Evolutionary conservation across 495 filamentous ascomycete genomes (phyloP), one percentile per base, ranked within the genome.

Genomic region (Niebla homalea): DNA sequence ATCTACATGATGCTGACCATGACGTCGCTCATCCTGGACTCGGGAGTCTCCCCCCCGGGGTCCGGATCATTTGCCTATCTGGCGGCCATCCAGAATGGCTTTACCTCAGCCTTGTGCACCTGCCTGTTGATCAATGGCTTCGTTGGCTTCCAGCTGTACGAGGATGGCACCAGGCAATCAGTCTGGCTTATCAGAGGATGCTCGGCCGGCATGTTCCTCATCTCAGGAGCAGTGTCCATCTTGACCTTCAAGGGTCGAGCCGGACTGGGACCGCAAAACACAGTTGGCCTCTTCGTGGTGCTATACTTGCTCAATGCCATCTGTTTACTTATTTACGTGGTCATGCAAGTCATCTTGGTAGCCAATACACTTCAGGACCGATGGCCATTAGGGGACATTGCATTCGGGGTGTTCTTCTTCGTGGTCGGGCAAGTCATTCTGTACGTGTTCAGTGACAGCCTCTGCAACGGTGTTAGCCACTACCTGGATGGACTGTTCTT

Each of bases 141-240:
- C 62, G 90, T 99, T 37, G 92, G 92, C 35, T 99, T 97, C 69
- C 93, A 97, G 67, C 76, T 99, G 5, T 99, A 97, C 65, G 92
- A 99, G 66, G 92, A 99, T 63, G 92, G 92, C n/a, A 99, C 92
- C 2, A 81, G 82, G 7, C 74, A 96, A 35, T 96, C 90, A 0
- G 80, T 99, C 25, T 99, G 90, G 92, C 78, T 95, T 50, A 72
- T 99, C 45, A 81, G 93, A 26, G 58, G 85, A 11, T 79, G 74
- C 50, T 92, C 86, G 3, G 67, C 81, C 1, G 77, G 70, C 45
- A 92, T 93, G 73, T 97, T 96, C 67, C 65, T 85, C 50, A 78
- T 99, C 61, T 85, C 85, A 35, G 87, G 87, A 58, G 79, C 89
- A 39, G 81, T 97, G 32, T 82, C 87, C 18, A 74, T 99, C 35